Evolutionary conservation across 306 rosid genomes (phyloP), one percentile per base, ranked within the genome.

Genomic region (Gastrolobium bilobum): DNA sequence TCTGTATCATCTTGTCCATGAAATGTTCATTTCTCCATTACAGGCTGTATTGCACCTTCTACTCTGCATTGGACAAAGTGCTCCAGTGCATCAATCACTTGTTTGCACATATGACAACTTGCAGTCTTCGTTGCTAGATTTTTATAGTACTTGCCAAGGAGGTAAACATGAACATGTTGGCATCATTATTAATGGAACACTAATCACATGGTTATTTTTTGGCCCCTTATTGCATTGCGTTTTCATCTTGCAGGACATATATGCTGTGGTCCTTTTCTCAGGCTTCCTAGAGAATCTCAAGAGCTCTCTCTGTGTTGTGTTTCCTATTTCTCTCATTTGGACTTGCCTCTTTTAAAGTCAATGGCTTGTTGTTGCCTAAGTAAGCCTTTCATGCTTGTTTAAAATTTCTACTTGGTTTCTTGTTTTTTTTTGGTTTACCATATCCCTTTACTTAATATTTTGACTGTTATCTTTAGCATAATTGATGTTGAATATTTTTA

Each of bases 271-370:
- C 98, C 98, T 56, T 95, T 95, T 77, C 77, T 86, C 81, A 82
- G 80, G 81, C 96, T 95, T 85, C 90, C 97, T 69, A 87, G 73
- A 77, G 91, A 91, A 72, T 86, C 79, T 70, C 98, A 95, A 81
- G 96, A 91, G 79, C 89, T 93, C 76, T 82, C 91, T 63, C 81
- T 95, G n/a, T 88, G 91, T 83, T 88, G 89, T 77, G 85, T 93
- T 71, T 83, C 77, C 81, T 93, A 90, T 84, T 83, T 91, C 73
- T 86, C 96, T 72, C 74, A 86, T 82, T 77, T 93, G 91, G 91
- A 90, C 71, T 68, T 83, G 9, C 82, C 79, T 57, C 67, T 90
- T 74, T 80, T 93, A 61, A 84, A 84, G 86, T 85, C 99, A 70
- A 43, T 95, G 79, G 83, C 86, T 72, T 56, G 64, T 42, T 92